Base-by-base conservation (phyloP, 345 rosid genomes). In the Rhizophora apiculata region DNA sequence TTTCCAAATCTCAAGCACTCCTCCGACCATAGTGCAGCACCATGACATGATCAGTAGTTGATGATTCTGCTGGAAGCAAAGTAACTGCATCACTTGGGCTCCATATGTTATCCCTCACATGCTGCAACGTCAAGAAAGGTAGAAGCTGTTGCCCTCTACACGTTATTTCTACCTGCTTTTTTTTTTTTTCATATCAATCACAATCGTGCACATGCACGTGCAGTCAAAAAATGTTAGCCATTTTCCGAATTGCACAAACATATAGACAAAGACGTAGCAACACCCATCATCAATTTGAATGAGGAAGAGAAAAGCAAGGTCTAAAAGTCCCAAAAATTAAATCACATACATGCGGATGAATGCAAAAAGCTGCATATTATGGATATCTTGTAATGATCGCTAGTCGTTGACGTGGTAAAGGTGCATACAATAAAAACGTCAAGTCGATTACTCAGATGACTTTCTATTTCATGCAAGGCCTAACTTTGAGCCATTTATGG, bases 41-140 rank as follows among this genome's bases (percentile, higher is more conserved):
- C 99, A 92, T 95, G 80, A 95, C 73, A 78, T 92, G 96, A 69
- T 92, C 89, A 34, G 81, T n/a, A 68, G 87, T 76, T 60, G 96
- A 82, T 59, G 90, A 78, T 37, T 81, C 76, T 16, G 85, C 76
- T 16, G 85, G 86, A 82, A 85, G 85, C 82, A 82, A 82, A 74
- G 91, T 80, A 60, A 79, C 68, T 4, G 85, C 78, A 16, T 86
- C 83, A 74, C 86, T 85, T 22, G 82, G 74, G 78, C 77, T 90
- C 99, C 99, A 95, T 64, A 92, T 84, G 57, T 77, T 73, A 78
- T 95, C 97, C 75, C 99, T 87, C 60, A 95, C 96, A 77, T 95
- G 96, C 85, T 90, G 92, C 88, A 95, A 73, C 67, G 96, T 90
- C 83, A 87, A 84, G 83, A 74, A 71, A 37, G 93, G 99, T 60